Evolutionary conservation across 225 moss, liverwort and hornwort genomes (phyloP).

Genomic region (Sphagnum contortum): DNA sequence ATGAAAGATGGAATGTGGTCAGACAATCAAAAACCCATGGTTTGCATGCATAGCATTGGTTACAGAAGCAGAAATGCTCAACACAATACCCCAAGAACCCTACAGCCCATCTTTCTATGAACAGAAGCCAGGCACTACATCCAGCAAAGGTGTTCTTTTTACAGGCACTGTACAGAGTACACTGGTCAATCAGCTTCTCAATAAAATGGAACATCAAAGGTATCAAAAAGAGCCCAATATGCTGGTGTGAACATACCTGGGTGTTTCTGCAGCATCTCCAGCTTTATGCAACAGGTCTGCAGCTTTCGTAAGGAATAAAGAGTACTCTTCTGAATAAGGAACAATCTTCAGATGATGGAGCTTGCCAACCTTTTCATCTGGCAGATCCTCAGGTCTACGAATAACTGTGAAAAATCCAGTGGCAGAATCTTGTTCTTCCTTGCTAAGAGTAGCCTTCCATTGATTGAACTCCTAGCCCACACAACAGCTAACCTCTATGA

Average conservation of each 20-base stretch:
- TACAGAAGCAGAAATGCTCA: too few relatives aligned
- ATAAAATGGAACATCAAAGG: too few relatives aligned
- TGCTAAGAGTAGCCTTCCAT: slow-evolving; percentile 60
- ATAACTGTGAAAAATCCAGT: slow-evolving; percentile 76
- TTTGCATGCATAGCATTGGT: too few relatives aligned
- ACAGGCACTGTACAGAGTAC: neutral
- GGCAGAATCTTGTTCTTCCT: slow-evolving; percentile 61
- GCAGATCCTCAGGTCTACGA: slow-evolving; percentile 49
- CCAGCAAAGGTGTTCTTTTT: too few relatives aligned
- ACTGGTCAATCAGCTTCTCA: neutral
- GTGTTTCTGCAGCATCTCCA: slow-evolving; percentile 76
- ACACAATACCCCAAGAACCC: too few relatives aligned
- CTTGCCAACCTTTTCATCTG: slow-evolving; percentile 29
- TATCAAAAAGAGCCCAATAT: neutral
- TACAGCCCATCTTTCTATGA: too few relatives aligned
- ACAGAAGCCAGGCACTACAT: too few relatives aligned
- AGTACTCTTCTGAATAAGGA: slow-evolving; percentile 67
- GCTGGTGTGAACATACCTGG: slow-evolving; percentile 31
- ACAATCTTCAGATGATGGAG: slow-evolving; percentile 53
- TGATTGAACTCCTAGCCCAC: slow-evolving; percentile 62
- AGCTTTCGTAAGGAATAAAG: slow-evolving; percentile 48
- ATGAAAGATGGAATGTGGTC: too few relatives aligned
- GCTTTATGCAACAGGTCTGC: slow-evolving; percentile 68
- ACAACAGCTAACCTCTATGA: too few relatives aligned
- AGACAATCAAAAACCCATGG: too few relatives aligned